A percentile compares a stretch with the other conserved stretches of the same genome.
Conservation (phyloP, 2,329 filamentous ascomycete species). For the Lachnellula cervina region DNA sequence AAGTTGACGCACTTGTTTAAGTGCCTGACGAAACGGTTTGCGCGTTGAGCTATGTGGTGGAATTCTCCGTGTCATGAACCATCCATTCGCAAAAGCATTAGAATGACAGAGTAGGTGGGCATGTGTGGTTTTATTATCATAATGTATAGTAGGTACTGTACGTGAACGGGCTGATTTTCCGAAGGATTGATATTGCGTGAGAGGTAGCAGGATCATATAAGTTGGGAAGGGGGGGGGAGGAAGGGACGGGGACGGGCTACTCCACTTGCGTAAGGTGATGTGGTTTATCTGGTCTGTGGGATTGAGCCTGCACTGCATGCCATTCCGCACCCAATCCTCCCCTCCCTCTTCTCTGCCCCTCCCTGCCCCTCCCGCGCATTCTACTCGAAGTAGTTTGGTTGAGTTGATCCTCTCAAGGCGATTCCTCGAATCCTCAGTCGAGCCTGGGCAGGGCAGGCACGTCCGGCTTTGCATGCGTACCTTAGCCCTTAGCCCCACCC, state of each 20-base stretch:
- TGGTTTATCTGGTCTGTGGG: neutral
- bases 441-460: neutral
- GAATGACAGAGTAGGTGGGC: neutral
- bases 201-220: constrained; percentile 11
- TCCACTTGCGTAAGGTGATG: neutral
- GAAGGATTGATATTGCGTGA: constrained; percentile 7
- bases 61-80: no score
- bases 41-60: no score
- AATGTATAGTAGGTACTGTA: neutral
- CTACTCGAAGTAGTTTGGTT: no score
- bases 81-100: no score
- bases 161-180: no score
- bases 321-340: neutral
- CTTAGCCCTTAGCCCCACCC: no score
- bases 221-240: neutral
- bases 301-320: neutral
- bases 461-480: neutral
- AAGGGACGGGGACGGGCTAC: neutral
- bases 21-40: constrained; percentile 2
- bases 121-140: neutral
- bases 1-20: constrained; percentile 12
- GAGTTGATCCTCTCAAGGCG: neutral
- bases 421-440: constrained; percentile 1
- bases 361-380: neutral
- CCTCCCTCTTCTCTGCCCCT: neutral